Evolutionary conservation across 2,329 filamentous ascomycete genomes (phyloP).

Genomic region (Stenocarpella maydis): DNA sequence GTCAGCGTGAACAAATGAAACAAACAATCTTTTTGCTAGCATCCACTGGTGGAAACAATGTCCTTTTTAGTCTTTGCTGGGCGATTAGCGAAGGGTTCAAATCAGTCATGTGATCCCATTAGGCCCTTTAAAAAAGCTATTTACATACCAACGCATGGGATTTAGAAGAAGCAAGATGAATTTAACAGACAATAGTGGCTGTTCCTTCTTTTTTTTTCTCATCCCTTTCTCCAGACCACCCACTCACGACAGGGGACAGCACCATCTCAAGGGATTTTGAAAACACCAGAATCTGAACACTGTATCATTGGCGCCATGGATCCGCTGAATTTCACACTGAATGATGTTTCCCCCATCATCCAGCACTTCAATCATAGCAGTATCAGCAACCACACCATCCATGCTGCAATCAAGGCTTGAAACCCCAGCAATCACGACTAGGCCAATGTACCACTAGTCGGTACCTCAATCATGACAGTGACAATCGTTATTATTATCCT

Average conservation of each 20-base stretch:
- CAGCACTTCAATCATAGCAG: neutral
- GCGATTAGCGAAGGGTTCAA: neutral
- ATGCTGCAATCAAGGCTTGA: neutral
- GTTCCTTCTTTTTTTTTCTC: neutral
- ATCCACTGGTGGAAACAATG: neutral
- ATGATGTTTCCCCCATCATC: neutral
- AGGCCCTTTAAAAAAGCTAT: neutral
- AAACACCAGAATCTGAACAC: neutral
- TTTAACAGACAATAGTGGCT: neutral
- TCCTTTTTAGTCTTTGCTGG: neutral
- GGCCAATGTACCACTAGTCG: neutral
- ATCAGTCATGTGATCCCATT: neutral
- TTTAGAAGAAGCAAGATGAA: too few species aligned
- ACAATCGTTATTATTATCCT: too few species aligned
- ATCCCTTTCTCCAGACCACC: neutral
- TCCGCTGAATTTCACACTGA: too few species aligned
- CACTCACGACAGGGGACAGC: neutral
- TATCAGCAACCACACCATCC: neutral
- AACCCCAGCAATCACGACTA: neutral
- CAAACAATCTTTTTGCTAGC: neutral
- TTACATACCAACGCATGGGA: too few species aligned
- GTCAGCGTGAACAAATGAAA: too few species aligned
- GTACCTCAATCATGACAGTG: too few species aligned
- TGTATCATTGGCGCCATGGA: neutral
- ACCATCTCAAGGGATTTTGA: neutral